Conservation (phyloP, 805 yeast genomes). For the Schizosaccharomyces pombe region DNA sequence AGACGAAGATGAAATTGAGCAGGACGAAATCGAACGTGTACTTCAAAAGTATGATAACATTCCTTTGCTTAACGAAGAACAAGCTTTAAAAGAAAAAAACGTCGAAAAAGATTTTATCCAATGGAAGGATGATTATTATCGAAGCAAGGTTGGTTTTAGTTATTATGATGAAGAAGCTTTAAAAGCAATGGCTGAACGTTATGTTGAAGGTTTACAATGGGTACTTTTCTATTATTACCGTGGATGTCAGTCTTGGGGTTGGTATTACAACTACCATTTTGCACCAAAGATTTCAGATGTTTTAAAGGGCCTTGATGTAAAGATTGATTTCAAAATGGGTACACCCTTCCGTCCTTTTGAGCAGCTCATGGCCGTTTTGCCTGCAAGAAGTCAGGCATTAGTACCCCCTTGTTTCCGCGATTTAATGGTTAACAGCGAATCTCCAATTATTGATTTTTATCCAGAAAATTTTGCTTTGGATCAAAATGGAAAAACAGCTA, state of each 20-base stretch:
- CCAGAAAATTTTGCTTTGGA: conserved; percentile 75
- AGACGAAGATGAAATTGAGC: conserved; percentile 36
- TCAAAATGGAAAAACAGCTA: conserved; percentile 80
- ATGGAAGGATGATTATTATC: conserved; percentile 77
- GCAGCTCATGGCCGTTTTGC: conserved; percentile 91
- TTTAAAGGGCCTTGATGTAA: conserved; percentile 33
- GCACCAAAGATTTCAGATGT: conserved; percentile 79
- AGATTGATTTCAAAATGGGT: conserved; percentile 43
- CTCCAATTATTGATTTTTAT: conserved; percentile 77
- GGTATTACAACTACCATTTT: conserved; percentile 79
- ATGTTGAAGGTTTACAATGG: conserved; percentile 92
- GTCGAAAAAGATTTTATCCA: conserved; percentile 49
- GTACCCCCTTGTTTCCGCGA: conserved; percentile 48
- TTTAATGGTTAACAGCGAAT: conserved; percentile 61
- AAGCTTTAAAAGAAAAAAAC: conserved; percentile 27
- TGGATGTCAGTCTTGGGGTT: conserved; percentile 88
- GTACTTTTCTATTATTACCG: conserved; percentile 72
- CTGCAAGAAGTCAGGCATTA: conserved; percentile 64
- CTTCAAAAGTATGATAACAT: conserved; percentile 19
- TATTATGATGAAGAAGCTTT: conserved; percentile 34
- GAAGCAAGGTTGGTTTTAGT: conserved; percentile 51
- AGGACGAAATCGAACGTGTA: conserved; percentile 32
- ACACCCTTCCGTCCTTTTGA: conserved; percentile 77
- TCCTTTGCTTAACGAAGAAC: conserved; percentile 6
- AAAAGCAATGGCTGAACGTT: conserved; percentile 46